Percentiles rank a stretch among this genome's conserved stretches.
Conservation (phyloP, 192 early-diverging fungal species). For the Pilaira anomala region DNA sequence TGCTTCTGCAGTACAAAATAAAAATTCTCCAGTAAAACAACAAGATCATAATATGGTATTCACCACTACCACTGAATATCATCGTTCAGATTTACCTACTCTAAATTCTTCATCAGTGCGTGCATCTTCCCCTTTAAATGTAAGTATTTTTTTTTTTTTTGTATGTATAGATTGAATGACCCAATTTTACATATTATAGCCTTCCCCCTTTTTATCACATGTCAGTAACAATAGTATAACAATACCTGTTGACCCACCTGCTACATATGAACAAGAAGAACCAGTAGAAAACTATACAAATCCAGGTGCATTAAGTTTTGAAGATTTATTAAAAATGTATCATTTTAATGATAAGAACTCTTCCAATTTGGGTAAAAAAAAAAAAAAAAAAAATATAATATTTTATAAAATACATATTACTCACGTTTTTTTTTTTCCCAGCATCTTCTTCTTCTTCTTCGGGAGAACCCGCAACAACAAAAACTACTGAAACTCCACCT, state of each 20-base stretch:
- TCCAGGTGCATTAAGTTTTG: constrained; percentile 20
- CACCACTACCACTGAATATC: too few species aligned
- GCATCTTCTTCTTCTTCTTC: too few species aligned
- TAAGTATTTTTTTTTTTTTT: not conserved
- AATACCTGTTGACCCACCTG: constrained; percentile 18
- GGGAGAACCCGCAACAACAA: too few species aligned
- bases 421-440: too few species aligned
- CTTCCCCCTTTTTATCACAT: constrained; percentile 17
- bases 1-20: constrained; percentile 25
- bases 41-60: not conserved
- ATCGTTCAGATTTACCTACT: too few species aligned
- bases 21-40: constrained; percentile 8
- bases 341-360: constrained; percentile 3
- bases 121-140: constrained; percentile 19
- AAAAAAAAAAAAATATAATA: too few species aligned
- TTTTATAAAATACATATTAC: too few species aligned
- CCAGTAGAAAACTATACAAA: constrained; percentile 1
- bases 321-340: constrained; percentile 24
- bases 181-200: not conserved
- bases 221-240: constrained; percentile 17
- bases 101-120: constrained; percentile 21
- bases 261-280: constrained; percentile 3
- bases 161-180: not conserved
- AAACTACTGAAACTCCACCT: too few species aligned
- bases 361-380: too few species aligned